Evolutionary conservation across 495 filamentous ascomycete genomes (phyloP), one percentile per base, ranked within the genome.

Genomic region (Xylaria longipes): DNA sequence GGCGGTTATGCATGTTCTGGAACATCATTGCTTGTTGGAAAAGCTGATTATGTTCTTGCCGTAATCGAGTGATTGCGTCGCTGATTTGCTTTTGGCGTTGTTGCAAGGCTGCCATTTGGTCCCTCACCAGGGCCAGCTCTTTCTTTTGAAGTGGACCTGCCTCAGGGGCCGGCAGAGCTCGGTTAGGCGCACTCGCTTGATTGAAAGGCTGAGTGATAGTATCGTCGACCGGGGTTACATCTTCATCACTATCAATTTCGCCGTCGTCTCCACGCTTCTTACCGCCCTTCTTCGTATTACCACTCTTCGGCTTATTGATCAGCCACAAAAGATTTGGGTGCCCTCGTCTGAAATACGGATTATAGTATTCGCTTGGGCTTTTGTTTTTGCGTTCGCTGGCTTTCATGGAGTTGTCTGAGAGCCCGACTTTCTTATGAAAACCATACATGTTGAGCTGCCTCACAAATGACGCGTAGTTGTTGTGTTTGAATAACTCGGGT

Each of bases 381-480:
- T 98, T 98, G 78, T 94, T 95, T 78, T 97, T 97, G 68, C 94
- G 90, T 81, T 98, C 95, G 79, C 94, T 97, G 35, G 97, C 94
- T 72, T 94, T 93, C 91, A 98, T 96, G 0, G 95, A 98, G 78
- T 97, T 97, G 80, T 98, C 96, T 8, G 94, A 96, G 31, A 99
- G 88, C 3, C 96, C 96, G 12, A 99, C 97, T 65, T 95, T 93
- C 84, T 99, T 99, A 81, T 99, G 96, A 78, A 99, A 99, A 9
- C 96, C 96, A 80, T 99, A 99, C 96, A 99, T 98, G 77, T 99
- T 99, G 72, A 99, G 87, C 78, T 99, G 96, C 12, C 96, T 93
- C 33, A 99, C 96, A 76, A 99, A 99, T 1, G 97, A 98, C 8
- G 96, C 95, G 80, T 98, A 99, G 80, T 98, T 99, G 80, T 97